Base-by-base conservation (phyloP, 768 basidiomycete species). In the Trametes elegans region DNA sequence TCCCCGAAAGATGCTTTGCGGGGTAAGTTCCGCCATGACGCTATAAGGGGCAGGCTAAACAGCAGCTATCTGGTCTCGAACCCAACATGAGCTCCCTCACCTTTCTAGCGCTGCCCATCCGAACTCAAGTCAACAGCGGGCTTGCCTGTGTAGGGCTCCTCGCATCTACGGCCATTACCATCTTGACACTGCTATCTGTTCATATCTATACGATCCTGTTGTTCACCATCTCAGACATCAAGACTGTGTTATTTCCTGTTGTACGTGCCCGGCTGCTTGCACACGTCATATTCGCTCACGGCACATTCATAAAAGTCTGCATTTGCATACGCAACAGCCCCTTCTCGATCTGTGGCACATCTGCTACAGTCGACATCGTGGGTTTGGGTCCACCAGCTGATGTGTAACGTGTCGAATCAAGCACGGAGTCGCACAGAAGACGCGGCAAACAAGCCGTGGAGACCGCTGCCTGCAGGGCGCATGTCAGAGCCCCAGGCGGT, bases 381-480 rank as follows among this genome's bases (percentile, higher is more conserved):
- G 68, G 60, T 66, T 19, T 69, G 67, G 67, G 39, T 69, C 7
- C 69, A 71, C 59, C 64, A 69, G 36, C 64, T 72, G 11, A 71
- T 68, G 46, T 66, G 62, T 52, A 64, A 67, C n/a, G 64, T 72
- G 31, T 70, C 73, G 11, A 71, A 73, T 51, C 74, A 73, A 35
- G 57, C 54, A 7, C 41, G 59, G 13, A 61, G 57, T 3, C 46
- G 53, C 0, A 49, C 63, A 14, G 73, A 74, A 45, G 73, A 73
- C 54, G 54, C 58, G 7, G 27, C 61, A 3, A 74, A 73, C 58
- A 70, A 68, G 51, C 66, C 72, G 13, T 71, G 69, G 68, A 57
- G 75, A 5, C 75, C 75, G 2, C 39, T 76, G 4, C 73, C 75
- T 6, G 58, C 74, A 0, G 64, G 70, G 4, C 64, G 71, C 13